phyloP scores from a whole-genome alignment of 352 stramenopile species.

The Globisporangium abappressorium region DNA sequence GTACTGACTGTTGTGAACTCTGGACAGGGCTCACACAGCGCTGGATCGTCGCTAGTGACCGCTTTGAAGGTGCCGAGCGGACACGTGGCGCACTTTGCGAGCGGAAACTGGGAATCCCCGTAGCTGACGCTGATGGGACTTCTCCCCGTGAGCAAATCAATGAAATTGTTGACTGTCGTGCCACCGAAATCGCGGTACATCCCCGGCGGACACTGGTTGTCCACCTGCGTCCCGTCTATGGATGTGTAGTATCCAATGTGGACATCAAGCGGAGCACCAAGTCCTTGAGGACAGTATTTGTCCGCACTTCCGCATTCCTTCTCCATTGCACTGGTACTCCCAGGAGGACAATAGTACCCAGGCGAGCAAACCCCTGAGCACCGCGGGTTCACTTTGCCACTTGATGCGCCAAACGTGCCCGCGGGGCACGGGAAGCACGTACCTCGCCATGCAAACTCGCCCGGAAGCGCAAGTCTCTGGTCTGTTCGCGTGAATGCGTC shows the following conservation, averaged over 20 bases:
- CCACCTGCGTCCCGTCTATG: conserved; percentile 17
- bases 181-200: conserved; percentile 22
- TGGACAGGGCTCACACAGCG: conserved; percentile 53
- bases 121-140: conserved; percentile 59
- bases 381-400: conserved; percentile 34
- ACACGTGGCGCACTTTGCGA: conserved; percentile 57
- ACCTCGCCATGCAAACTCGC: conserved; percentile 61
- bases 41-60: conserved; percentile 33
- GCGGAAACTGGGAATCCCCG: conserved; percentile 48
- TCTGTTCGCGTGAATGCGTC: conserved; percentile 20
- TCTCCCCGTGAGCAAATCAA: conserved; percentile 39
- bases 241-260: conserved; percentile 52
- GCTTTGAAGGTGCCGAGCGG: conserved; percentile 74
- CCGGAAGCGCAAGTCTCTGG: conserved; percentile 32
- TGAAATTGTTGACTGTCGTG: conserved; percentile 28
- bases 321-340: conserved; percentile 41
- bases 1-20: conserved; percentile 38
- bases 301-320: conserved; percentile 45
- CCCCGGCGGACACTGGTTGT: conserved; percentile 36
- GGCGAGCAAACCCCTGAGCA: conserved; percentile 59
- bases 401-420: conserved; percentile 45
- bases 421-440: conserved; percentile 61
- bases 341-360: conserved; percentile 68
- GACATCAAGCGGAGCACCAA: conserved; percentile 24
- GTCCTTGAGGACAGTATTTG: conserved; percentile 46